Evolutionary conservation across 2,329 filamentous ascomycete genomes (phyloP).

Genomic region (Aspergillus caelatus): DNA sequence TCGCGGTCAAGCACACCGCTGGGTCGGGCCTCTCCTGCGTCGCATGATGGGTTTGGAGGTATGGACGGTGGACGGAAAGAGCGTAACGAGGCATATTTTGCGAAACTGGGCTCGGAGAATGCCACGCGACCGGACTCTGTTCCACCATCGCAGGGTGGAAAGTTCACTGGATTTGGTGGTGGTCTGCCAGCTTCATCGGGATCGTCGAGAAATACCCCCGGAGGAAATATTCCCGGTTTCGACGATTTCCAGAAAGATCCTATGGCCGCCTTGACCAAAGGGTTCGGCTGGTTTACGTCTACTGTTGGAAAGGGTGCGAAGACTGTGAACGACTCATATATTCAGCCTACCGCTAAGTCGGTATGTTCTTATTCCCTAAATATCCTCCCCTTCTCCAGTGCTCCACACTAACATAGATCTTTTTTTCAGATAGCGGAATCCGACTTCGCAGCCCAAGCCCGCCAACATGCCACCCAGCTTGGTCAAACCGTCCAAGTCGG

Average conservation of each 20-base stretch:
- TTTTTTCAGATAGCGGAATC: conserved; percentile 71
- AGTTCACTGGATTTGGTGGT: conserved; percentile 89
- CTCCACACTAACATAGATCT: conserved; percentile 7
- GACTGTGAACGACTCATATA: conserved; percentile 85
- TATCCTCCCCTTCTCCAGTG: background rate
- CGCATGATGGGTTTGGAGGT: conserved; percentile 27
- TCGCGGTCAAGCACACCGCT: conserved; percentile 33
- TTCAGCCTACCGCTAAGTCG: conserved; percentile 90
- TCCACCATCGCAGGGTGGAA: conserved; percentile 87
- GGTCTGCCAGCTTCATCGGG: conserved; percentile 60
- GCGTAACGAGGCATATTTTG: conserved; percentile 87
- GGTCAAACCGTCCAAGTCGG: conserved; percentile 66
- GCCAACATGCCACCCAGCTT: conserved; percentile 57
- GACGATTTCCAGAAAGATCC: conserved; percentile 92
- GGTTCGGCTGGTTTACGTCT: conserved; percentile 90
- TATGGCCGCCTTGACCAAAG: conserved; percentile 82
- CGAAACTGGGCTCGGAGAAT: conserved; percentile 80
- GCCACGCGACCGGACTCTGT: conserved; percentile 72
- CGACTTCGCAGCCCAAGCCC: conserved; percentile 72
- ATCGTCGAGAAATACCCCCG: conserved; percentile 12
- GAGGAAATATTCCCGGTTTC: conserved; percentile 58
- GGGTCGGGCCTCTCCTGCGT: conserved; percentile 29
- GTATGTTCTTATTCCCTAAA: conserved; percentile 49
- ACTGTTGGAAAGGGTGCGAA: conserved; percentile 90
- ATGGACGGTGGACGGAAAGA: conserved; percentile 57